phyloP scores from a whole-genome alignment of 371 early-diverging fungal genomes.

The Mortierella sp. region DNA sequence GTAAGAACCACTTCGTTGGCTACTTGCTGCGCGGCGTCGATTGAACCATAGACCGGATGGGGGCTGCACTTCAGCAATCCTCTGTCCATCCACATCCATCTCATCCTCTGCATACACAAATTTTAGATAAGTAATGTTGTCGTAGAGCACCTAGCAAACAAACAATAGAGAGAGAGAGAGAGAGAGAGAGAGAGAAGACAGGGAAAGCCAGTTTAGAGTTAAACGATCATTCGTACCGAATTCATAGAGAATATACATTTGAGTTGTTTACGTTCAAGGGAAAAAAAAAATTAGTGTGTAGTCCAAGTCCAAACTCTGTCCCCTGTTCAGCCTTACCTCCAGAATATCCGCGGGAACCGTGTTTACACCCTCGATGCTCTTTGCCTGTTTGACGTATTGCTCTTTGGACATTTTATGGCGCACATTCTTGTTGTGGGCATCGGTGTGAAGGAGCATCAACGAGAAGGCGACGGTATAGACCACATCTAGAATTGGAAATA shows the following conservation, averaged over 20 bases:
- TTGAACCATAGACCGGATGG: slow-evolving; percentile 34
- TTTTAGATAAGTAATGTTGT: slow-evolving; percentile 72
- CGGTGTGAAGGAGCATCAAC: slow-evolving; percentile 90
- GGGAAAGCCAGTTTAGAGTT: too few relatives aligned
- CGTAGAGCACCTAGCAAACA: slow-evolving; percentile 73
- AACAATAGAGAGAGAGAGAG: too few relatives aligned
- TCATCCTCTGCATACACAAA: slow-evolving; percentile 69
- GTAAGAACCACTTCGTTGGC: slow-evolving; percentile 49
- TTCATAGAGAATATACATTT: too few relatives aligned
- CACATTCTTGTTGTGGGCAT: slow-evolving; percentile 90
- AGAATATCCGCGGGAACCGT: slow-evolving; percentile 76
- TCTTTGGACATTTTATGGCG: slow-evolving; percentile 87
- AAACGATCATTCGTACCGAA: too few relatives aligned
- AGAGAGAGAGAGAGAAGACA: too few relatives aligned
- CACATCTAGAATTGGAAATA: slow-evolving; percentile 72
- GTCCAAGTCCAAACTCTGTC: too few relatives aligned
- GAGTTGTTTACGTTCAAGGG: too few relatives aligned
- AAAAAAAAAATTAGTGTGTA: too few relatives aligned
- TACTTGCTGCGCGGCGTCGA: slow-evolving; percentile 37
- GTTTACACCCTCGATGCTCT: slow-evolving; percentile 72
- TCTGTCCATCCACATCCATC: slow-evolving; percentile 55
- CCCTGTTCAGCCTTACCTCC: slow-evolving; percentile 61
- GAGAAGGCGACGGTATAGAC: slow-evolving; percentile 87
- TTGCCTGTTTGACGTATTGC: slow-evolving; percentile 80
- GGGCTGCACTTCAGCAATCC: slow-evolving; percentile 43